Evolutionary conservation across 441 rosid species (phyloP), one percentile per base, ranked within the genome.

Genomic region (Eutrema salsugineum): DNA sequence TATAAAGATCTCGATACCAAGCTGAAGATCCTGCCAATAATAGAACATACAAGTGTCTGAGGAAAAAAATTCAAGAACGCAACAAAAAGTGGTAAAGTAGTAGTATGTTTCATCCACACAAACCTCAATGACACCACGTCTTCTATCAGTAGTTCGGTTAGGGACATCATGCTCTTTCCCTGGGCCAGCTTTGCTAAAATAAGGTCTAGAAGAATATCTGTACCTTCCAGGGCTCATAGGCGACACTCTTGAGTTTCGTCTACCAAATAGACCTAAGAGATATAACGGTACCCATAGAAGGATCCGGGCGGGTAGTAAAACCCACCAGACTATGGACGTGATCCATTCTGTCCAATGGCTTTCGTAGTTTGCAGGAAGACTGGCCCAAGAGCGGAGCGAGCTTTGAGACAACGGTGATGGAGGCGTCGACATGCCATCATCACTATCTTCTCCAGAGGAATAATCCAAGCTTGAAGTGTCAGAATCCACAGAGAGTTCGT

Each of bases 101-200:
- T 15, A 76, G 22, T 6, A 76, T 24, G 58, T 57, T 14, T 49
- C 59, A 50, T 57, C 24, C 8, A 17, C 46, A 81, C 66, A 73
- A 79, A 92, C 99, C 99, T 94, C 99, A 68, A 92, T 82, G 79
- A 94, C 91, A 72, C 99, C 97, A 11, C 97, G 97, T 80, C 99
- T 87, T 83, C 85, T 84, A 74, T 94, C 99, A 64, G 90, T 92
- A 39, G 94, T 66, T 43, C 86, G 83, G 71, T 85, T 89, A 60
- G 94, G 85, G 58, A 85, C 82, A 77, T 86, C 78, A 75, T 85
- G 83, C 67, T 94, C 93, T 81, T 82, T 90, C 36, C 73, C 72
- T 40, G 82, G 35, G 47, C 66, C 77, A 12, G 50, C 65, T 76
- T 69, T 92, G 77, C 74, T 88, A 40, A 83, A 11, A 40, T 85